Evolutionary conservation across 1,284 basidiomycete genomes (phyloP), one percentile per base, ranked within the genome.

Genomic region (Limonomyces culmigenus): DNA sequence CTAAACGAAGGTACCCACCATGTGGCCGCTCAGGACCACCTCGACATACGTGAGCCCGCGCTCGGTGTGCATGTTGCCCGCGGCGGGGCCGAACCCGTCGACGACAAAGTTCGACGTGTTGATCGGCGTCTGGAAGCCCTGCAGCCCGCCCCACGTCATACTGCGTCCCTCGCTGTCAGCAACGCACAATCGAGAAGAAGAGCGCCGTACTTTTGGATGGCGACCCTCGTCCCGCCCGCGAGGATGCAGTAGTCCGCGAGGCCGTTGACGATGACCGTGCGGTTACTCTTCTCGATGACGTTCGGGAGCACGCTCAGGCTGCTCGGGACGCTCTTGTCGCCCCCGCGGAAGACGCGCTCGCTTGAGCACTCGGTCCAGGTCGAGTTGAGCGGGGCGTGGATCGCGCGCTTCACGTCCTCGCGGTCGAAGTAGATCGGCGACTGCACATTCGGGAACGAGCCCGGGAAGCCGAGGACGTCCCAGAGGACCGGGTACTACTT

Each of bases 391-490:
- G 81, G 79, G 0, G 77, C 81, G 46, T 85, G 79, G 34, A 86
- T 76, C 1, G 71, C 77, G 29, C 51, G 44, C 52, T 84, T 81
- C 38, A 86, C 80, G 36, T 84, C 76, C 5, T 50, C 46, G 16
- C 70, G 63, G 53, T 79, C 63, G 47, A 85, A 85, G 56, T 83
- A 85, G 32, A 65, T 34, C 3, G 60, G 61, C 2, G 54, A 46
- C 39, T 63, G 56, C 34, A 63, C 47, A 32, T 79, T 56, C 2
- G 46, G 42, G 55, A 75, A 78, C 0, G 75, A 71, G 5, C 73
- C 76, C 67, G 79, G 78, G 59, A 77, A 78, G 13, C 77, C 80
- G 25, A 84, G 70, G 4, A 81, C 74, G 43, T 84, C 78, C 76
- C 74, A 83, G 11, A 75, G 55, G 27, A 79, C 51, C 0, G 68